These are phyloP conservation scores for Lactarius evosmus DNA, from an alignment of 768 basidiomycete species.

Conservation along the genomic window DNA sequence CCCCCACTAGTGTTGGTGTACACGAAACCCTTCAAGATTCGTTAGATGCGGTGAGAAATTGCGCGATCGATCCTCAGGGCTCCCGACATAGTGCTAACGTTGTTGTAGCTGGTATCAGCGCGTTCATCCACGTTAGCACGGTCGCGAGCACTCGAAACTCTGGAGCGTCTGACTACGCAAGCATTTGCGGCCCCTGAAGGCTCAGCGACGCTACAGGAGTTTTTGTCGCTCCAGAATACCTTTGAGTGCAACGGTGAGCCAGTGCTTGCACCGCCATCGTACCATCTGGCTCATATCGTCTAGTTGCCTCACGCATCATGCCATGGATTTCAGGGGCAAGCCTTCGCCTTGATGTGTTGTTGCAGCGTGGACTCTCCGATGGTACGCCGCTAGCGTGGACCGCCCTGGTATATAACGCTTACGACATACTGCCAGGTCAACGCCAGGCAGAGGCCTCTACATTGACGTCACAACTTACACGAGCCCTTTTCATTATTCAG, in stretches of 20 bases:
- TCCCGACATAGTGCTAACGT: not conserved
- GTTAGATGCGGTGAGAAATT: conserved; percentile 59
- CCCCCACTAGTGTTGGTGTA: conserved; percentile 31
- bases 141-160: conserved; percentile 49
- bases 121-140: conserved; percentile 52
- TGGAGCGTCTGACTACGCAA: conserved; percentile 44
- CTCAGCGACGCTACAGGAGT: conserved; percentile 43
- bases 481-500: conserved; percentile 68
- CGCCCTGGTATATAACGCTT: conserved; percentile 14
- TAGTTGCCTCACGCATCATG: conserved; percentile 67
- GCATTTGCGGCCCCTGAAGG: conserved; percentile 48
- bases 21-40: conserved; percentile 53
- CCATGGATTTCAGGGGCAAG: conserved; percentile 57
- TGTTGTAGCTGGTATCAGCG: conserved; percentile 56
- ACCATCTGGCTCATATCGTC: not conserved
- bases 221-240: conserved; percentile 61
- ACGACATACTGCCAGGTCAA: conserved; percentile 27
- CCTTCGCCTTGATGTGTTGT: conserved; percentile 47
- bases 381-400: conserved; percentile 33
- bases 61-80: not conserved
- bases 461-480: conserved; percentile 52
- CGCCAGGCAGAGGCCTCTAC: conserved; percentile 46
- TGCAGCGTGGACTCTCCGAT: conserved; percentile 45
- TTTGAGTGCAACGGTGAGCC: conserved; percentile 80
- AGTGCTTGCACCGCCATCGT: conserved; percentile 6